Evolutionary conservation across 2,329 filamentous ascomycete genomes (phyloP), one percentile per base, ranked within the genome.

Genomic region (Fusarium piperis): DNA sequence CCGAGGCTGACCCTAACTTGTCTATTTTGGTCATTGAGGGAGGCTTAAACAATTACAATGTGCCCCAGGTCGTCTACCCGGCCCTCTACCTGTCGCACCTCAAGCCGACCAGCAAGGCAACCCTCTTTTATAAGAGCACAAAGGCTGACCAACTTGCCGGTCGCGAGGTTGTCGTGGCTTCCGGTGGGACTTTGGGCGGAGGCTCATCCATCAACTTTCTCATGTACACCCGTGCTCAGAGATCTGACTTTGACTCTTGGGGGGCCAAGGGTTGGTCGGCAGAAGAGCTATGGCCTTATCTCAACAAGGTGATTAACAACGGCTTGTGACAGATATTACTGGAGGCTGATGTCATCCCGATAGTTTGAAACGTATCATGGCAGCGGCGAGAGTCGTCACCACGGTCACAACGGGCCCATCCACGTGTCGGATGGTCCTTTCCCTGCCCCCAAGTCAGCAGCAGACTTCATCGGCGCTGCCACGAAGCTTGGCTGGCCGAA

Each of bases 241-340:
- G 72, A 2, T 65, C 70, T 3, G 79, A 81, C 36, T 77, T 73
- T 33, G 75, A 81, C 38, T 68, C 75, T 0, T 81, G 79, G 79
- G 71, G 77, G 2, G 77, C 70, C 0, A 69, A 72, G 12, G 79
- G 79, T 2, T 81, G 79, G 79, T 68, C 73, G 3, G 69, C 76
- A 0, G 56, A 80, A 4, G 79, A 78, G 1, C 41, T 81, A 28
- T 20, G 79, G n/a, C 78, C 76, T 6, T 79, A 73, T 23, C 51
- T 79, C 3, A 78, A 74, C 82, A 36, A 53, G 51, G 51, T 26
- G 32, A 35, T 10, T 9, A 2, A 26, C 10, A 28, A n/a, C 5
- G 35, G 6, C 15, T 15, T 6, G 8, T 33, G 3, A n/a, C 20
- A 35, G 15, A n/a, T 1, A 20, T 36, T 12, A 35, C 4, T 23